Base-by-base conservation (phyloP, 495 filamentous ascomycete genomes). In the Cercophora newfieldiana region DNA sequence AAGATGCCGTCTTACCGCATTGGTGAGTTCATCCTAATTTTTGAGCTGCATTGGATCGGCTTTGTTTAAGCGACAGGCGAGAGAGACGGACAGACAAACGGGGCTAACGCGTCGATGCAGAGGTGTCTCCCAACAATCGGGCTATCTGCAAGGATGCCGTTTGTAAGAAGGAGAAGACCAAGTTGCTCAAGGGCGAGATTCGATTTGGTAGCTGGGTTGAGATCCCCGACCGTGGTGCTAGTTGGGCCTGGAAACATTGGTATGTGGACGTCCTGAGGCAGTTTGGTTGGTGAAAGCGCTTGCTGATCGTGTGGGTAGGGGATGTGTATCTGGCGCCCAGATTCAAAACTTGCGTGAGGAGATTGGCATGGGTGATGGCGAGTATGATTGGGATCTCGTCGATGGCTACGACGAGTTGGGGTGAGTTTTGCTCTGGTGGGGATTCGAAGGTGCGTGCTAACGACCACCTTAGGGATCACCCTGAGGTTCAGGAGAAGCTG, bases 231-330 rank as follows among this genome's bases (percentile, higher is more conserved):
- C 69, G 75, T 57, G 10, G 10, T 4, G 79, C 70, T 10, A 76
- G 78, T 64, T 95, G 84, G 82, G 70, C 72, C 54, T 97, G 87
- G 86, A 85, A 87, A 64, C 93, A 97, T 74, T 97, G 93, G 93
- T 94, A 79, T 71, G 84, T 64, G 18, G 1, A 28, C 30, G 58
- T 56, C 10, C 8, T 37, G 22, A 4, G 10, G 33, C 19, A 1
- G 30, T 50, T 14, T 7, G 22, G 1, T 31, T 4, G 14, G 56
- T 26, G 56, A 21, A n/a, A n/a, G 18, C 12, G 12, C 5, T 7
- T 28, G 25, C 18, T 54, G 50, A 14, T 3, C 10, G 21, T 25
- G 50, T n/a, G 14, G 55, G n/a, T 26, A 94, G 91, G 91, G 92
- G 91, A n/a, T 96, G 92, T 64, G 83, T 89, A 33, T 93, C 91